A percentile compares a stretch with the other conserved stretches of the same genome.
Evolutionary conservation across 2,329 filamentous ascomycete genomes (phyloP).

Genomic region (Phyllosticta paracitricarpa): DNA sequence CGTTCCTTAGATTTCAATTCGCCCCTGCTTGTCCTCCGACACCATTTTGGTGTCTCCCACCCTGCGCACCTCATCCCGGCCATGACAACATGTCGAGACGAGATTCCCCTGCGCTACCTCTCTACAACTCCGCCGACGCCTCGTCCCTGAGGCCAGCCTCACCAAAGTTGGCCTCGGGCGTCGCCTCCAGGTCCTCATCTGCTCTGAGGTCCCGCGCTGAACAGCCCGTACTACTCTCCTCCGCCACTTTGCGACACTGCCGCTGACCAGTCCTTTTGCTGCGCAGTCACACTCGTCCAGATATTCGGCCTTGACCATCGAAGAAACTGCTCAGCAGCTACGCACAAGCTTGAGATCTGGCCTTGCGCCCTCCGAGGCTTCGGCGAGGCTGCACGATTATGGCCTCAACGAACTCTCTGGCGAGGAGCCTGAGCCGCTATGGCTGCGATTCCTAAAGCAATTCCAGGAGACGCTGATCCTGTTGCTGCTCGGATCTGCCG

Average conservation of each 20-base stretch:
- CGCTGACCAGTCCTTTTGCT: background rate
- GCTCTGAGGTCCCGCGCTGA: conserved; percentile 17
- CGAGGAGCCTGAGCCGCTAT: conserved; percentile 85
- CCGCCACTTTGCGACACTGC: conserved; percentile 17
- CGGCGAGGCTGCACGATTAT: conserved; percentile 66
- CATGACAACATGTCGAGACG: conserved; percentile 54
- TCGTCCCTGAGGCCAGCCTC: conserved; percentile 19
- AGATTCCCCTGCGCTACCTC: conserved; percentile 47
- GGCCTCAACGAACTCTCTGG: conserved; percentile 92
- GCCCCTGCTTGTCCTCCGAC: background rate
- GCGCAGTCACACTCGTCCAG: conserved; percentile 35
- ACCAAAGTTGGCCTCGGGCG: conserved; percentile 14
- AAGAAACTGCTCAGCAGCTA: conserved; percentile 67
- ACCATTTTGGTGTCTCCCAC: background rate
- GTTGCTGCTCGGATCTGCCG: conserved; percentile 80
- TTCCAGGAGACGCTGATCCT: conserved; percentile 94
- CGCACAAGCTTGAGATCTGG: conserved; percentile 77
- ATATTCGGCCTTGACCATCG: conserved; percentile 59
- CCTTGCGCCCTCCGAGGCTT: conserved; percentile 69
- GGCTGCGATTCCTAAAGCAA: conserved; percentile 90
- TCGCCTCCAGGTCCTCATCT: conserved; percentile 17
- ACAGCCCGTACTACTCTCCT: conserved; percentile 13
- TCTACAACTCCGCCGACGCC: conserved; percentile 39
- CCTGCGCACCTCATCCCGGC: conserved; percentile 12
- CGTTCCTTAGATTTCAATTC: conserved; percentile 4